Percentiles rank a stretch among this genome's conserved stretches.
phyloP scores from a whole-genome alignment of 106 monocot genomes.

The Cymbidium sinense region DNA sequence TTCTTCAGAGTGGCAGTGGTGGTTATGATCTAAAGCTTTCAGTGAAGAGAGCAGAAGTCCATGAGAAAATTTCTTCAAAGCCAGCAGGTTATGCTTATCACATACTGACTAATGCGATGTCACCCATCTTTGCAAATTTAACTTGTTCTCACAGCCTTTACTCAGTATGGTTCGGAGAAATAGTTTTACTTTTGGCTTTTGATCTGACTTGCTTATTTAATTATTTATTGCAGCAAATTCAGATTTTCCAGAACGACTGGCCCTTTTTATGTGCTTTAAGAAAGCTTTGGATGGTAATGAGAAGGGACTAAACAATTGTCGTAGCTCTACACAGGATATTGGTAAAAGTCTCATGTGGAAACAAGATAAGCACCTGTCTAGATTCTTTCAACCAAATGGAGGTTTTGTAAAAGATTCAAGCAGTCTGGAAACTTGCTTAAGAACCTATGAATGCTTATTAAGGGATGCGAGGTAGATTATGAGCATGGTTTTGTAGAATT shows the following conservation, averaged over 20 bases:
- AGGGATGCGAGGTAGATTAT: conserved; percentile 50
- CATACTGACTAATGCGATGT: background rate
- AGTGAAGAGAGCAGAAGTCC: conserved; percentile 4
- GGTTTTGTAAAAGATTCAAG: conserved; percentile 15
- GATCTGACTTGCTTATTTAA: background rate
- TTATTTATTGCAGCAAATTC: conserved; percentile 7
- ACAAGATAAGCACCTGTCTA: conserved; percentile 16
- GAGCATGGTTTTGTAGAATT: background rate
- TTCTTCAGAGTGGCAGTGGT: conserved; percentile 8
- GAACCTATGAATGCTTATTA: conserved; percentile 39
- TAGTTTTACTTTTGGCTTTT: background rate
- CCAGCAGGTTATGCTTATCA: conserved; percentile 16
- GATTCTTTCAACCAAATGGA: conserved; percentile 23
- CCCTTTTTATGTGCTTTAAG: conserved; percentile 28
- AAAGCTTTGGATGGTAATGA: conserved; percentile 22
- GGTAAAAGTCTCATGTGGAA: conserved; percentile 12
- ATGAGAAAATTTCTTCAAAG: conserved; percentile 2
- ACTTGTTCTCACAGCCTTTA: background rate
- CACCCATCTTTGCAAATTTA: background rate
- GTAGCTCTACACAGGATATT: conserved; percentile 10
- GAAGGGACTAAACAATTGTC: conserved; percentile 5
- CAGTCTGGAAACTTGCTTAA: conserved; percentile 28
- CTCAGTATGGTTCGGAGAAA: background rate
- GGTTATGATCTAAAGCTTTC: conserved; percentile 3
- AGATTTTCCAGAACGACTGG: conserved; percentile 19